Base-by-base conservation (phyloP, 2,329 filamentous ascomycete genomes). In the Lomentospora prolificans region DNA sequence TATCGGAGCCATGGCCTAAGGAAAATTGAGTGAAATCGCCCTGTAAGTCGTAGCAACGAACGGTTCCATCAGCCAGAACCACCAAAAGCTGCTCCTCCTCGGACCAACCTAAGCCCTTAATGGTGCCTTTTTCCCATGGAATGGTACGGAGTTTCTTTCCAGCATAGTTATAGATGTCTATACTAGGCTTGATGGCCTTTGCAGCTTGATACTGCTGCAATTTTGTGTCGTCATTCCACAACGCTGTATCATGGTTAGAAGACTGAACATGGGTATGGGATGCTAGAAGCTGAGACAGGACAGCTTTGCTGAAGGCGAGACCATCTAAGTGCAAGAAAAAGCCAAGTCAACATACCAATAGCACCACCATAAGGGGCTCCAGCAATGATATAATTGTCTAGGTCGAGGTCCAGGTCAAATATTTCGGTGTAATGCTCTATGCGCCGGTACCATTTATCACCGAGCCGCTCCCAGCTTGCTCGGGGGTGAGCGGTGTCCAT, bases 11-110 rank as follows among this genome's bases (percentile, higher is more conserved):
- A 69, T 95, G 86, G 55, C 92, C 94, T 0, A 99, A 76, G 1
- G 89, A 91, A 69, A 97, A 99, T 57, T 95, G 91, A 14, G 86
- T 89, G 67, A 99, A 99, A 67, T 97, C 92, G 59, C 87, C 89
- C 68, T 96, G 88, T n/a, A 99, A 74, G 65, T 94, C 89, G 67
- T 90, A 96, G 69, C 90, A 94, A 58, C 91, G 81, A 46, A 97
- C 92, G 1, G 85, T 92, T 24, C 94, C 94, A 65, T 99, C 92
- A 55, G 87, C 82, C 8, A 90, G 89, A 53, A 97, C 84, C 0
- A 96, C 87, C 3, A 99, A 75, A 50, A 99, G 78, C 66, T 88
- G 87, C 75, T 99, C 94, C 61, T 96, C 90, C 65, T 96, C 92
- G 19, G 91, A 96, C 94, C 94, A 99, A 31, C 94, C 94, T 19